Base-by-base conservation (phyloP, 1,139 yeast species). In the Blastobotrys illinoisensis region DNA sequence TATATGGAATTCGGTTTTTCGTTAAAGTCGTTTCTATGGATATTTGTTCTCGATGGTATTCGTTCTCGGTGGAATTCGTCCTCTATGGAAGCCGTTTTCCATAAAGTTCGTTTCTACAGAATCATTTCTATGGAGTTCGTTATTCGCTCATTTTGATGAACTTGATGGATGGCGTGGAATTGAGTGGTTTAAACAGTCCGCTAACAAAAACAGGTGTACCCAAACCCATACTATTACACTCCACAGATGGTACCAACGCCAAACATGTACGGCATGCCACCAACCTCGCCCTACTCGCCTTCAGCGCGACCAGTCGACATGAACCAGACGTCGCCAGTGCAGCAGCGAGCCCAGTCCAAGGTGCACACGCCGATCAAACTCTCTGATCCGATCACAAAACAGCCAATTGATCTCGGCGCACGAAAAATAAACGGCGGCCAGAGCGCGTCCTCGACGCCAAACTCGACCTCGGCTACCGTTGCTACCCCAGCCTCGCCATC, bases 301-400 rank as follows among this genome's bases (percentile, higher is more conserved):
- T 32, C 40, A 3, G 40, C 40, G 40, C 40, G 40, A n/a, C 40
- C 40, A 5, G 40, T 32, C 40, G 40, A 32, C 40, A 32, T 32
- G 40, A 32, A 32, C 40, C 40, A 32, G 40, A 32, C 40, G 3
- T 32, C 40, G 40, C 40, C 40, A 32, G 40, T 32, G 16, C 40
- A 32, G 40, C 40, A 32, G 40, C 40, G 40, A 11, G 40, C 40
- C 7, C 40, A 32, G 16, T 32, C 50, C 23, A 61, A 62, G 53
- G 44, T 58, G 19, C 65, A 58, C 46, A 57, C 68, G 20, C 60
- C 67, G 14, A 63, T 65, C 57, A 64, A 61, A 55, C 56, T 65
- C 50, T 57, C 64, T 45, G 68, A 64, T 53, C 68, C 68, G 5
- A 56, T 55, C 19, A 64, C 68, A 26, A 62, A 61, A 50, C 60